Conservation (phyloP, 306 rosid genomes). For the Quercus cerris region DNA sequence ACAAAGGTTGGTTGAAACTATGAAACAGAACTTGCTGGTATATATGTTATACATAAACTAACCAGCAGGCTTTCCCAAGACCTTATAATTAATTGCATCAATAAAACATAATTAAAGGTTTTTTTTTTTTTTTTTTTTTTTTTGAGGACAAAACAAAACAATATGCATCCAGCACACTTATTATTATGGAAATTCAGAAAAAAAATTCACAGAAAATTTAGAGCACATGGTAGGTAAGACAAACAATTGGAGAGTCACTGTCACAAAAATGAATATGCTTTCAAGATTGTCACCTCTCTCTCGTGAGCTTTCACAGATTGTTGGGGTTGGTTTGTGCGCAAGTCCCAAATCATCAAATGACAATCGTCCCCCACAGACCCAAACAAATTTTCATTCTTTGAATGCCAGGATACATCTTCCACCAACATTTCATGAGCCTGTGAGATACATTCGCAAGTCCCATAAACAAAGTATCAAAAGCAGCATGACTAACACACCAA, state of each 20-base stretch:
- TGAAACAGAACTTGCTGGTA: background rate
- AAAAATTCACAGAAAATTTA: background rate
- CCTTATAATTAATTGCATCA: background rate
- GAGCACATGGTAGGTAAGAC: background rate
- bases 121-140: background rate
- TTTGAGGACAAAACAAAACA: background rate
- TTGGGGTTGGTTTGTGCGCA: constrained; percentile 63
- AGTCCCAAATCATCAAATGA: constrained; percentile 80
- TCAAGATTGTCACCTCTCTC: constrained; percentile 56
- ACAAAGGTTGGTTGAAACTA: background rate
- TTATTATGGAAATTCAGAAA: background rate
- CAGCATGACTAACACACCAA: constrained; percentile 2
- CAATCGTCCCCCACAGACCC: constrained; percentile 94
- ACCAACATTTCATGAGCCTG: constrained; percentile 73
- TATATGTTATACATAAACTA: background rate
- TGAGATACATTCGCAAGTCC: background rate
- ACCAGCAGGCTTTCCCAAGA: background rate
- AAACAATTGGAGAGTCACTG: background rate
- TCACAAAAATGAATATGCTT: background rate
- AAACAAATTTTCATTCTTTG: constrained; percentile 62
- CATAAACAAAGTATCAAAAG: background rate
- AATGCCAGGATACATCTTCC: constrained; percentile 83
- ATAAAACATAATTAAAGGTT: background rate
- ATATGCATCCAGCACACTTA: background rate
- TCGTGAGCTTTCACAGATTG: constrained; percentile 75